These are phyloP conservation scores for Acaromyces ingoldii DNA, from an alignment of 1,284 basidiomycete species.

Conservation along the genomic window DNA sequence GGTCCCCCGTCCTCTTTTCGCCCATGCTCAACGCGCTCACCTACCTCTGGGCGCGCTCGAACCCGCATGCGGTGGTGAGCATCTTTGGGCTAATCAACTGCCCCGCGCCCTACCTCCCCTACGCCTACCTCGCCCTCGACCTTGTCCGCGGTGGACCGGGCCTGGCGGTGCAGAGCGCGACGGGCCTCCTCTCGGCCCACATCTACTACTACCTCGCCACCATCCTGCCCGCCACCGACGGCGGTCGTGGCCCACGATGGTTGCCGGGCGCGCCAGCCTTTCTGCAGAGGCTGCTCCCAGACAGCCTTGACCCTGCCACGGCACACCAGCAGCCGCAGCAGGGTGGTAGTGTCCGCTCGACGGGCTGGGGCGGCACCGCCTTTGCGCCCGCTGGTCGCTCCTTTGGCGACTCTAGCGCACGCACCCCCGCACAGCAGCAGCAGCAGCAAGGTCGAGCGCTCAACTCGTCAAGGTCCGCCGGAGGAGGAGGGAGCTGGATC, in stretches of 20 bases:
- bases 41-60: slow-evolving; percentile 33
- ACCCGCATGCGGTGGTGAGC: slow-evolving; percentile 22
- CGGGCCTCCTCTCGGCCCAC: slow-evolving; percentile 71
- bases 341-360: slow-evolving; percentile 23
- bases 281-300: slow-evolving; percentile 20
- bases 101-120: slow-evolving; percentile 67
- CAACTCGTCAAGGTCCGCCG: no score
- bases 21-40: slow-evolving; percentile 64
- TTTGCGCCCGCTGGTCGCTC: slow-evolving; percentile 13
- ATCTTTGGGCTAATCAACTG: slow-evolving; percentile 40
- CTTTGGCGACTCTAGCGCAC: no score
- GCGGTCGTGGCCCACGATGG: slow-evolving; percentile 13
- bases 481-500: no score
- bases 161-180: slow-evolving; percentile 60
- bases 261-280: slow-evolving; percentile 22
- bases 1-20: slow-evolving; percentile 60
- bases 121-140: slow-evolving; percentile 66
- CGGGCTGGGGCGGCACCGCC: slow-evolving; percentile 19
- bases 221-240: slow-evolving; percentile 13
- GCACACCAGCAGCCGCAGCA: slow-evolving; percentile 19
- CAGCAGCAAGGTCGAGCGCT: no score
- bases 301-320: slow-evolving; percentile 31
- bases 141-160: slow-evolving; percentile 63
- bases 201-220: slow-evolving; percentile 53
- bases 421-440: no score